Base-by-base conservation (phyloP, 2,329 filamentous ascomycete genomes). In the Penicillium thymicola region DNA sequence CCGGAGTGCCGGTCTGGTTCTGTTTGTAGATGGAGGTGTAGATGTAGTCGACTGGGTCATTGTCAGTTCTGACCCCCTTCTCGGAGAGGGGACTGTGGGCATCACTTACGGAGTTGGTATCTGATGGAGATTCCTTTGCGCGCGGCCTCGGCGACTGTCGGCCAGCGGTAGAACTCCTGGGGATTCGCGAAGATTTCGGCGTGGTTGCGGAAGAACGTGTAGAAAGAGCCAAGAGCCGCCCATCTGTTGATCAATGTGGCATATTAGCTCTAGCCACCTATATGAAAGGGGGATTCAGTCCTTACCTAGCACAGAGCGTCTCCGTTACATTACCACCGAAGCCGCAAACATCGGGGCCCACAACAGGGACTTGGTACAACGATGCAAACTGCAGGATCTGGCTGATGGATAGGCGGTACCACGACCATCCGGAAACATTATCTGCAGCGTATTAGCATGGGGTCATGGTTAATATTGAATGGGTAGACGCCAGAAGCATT, bases 121-220 rank as follows among this genome's bases (percentile, higher is more conserved):
- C 89, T 82, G 43, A 85, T 85, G 18, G 81, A 81, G 64, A 92
- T 90, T n/a, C 85, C 88, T 52, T 83, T 86, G 53, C 81, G 81
- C 0, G 88, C 88, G 0, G 87, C 85, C 13, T 80, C 74, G 0
- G 87, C 78, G 8, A 89, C 87, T 2, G 78, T 73, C 0, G 79
- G 75, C 85, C 87, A 91, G 44, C 78, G 81, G 73, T 91, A 92
- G 69, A 89, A 88, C 69, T 92, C 89, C 65, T 91, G 89, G 1
- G 77, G 70, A 25, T 81, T 78, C 7, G 72, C 70, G 40, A 72
- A 70, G 47, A 79, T 73, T 30, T 79, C 78, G 56, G 87, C 86
- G 75, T 92, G 89, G 71, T 90, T 86, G 61, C 89, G 85, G 76
- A 86, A 90, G 76, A 92, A 91, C 1, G 87, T 85, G 36, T 82